Evolutionary conservation across 305 asterid genomes (phyloP).

Genomic region (Solanum aculeatissimum): DNA sequence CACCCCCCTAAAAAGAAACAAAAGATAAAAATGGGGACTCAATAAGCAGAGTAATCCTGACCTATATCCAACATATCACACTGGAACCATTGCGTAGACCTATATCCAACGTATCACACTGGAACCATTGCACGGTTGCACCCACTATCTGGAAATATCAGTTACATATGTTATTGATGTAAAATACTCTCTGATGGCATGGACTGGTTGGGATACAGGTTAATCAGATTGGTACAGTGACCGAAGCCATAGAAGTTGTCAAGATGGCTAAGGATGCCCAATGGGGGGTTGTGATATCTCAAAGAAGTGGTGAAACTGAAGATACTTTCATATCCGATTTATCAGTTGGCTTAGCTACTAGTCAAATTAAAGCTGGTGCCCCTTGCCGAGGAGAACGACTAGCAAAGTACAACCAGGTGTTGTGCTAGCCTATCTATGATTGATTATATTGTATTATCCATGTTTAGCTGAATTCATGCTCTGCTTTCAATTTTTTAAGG

Average conservation of each 20-base stretch:
- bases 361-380: slow-evolving; percentile 96
- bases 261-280: slow-evolving; percentile 94
- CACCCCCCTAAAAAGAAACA: background rate
- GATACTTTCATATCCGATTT: slow-evolving; percentile 90
- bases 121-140: background rate
- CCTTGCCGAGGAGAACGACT: slow-evolving; percentile 99
- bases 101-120: background rate
- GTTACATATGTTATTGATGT: background rate
- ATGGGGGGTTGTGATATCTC: slow-evolving; percentile 92
- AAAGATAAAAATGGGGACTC: background rate
- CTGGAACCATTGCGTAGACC: background rate
- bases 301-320: slow-evolving; percentile 92
- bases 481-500: background rate
- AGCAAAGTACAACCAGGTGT: slow-evolving; percentile 95
- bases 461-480: background rate
- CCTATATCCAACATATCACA: background rate
- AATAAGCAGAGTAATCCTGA: background rate
- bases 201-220: slow-evolving; percentile 34
- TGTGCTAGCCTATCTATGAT: background rate
- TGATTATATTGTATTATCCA: background rate
- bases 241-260: slow-evolving; percentile 89
- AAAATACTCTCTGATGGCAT: background rate
- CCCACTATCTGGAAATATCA: background rate
- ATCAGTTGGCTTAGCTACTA: slow-evolving; percentile 80
- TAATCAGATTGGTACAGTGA: slow-evolving; percentile 90